Evolutionary conservation across 2,329 filamentous ascomycete species (phyloP).

Genomic region (Nothopassalora personata): DNA sequence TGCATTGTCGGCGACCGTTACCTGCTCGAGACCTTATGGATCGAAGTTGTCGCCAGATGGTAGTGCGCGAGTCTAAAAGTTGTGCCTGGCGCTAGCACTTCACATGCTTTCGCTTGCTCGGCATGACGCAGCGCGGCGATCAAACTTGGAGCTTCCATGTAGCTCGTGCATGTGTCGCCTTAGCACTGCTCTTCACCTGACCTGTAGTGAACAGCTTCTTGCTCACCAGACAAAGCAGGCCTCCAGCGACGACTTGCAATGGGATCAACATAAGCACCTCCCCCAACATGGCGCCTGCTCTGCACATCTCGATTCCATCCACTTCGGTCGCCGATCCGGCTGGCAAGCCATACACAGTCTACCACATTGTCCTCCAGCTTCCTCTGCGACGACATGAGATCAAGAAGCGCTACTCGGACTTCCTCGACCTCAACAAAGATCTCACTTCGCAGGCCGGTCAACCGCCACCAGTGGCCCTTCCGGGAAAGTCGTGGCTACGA

Average conservation of each 20-base stretch:
- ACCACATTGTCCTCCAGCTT: conserved; percentile 71
- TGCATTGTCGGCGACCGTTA: conserved; percentile 61
- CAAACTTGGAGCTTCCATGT: neutral
- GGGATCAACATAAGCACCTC: neutral
- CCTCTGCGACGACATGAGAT: conserved; percentile 71
- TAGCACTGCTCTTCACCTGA: neutral
- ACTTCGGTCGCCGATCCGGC: conserved; percentile 46
- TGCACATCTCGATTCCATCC: conserved; percentile 44
- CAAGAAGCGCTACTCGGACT: conserved; percentile 79
- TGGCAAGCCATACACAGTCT: conserved; percentile 67
- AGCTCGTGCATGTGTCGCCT: neutral
- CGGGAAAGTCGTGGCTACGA: conserved; percentile 71
- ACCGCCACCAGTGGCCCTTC: conserved; percentile 62
- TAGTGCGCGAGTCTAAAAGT: neutral
- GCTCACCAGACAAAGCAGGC: neutral
- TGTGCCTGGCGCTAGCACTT: neutral
- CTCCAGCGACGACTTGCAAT: neutral
- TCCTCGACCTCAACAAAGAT: conserved; percentile 59
- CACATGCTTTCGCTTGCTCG: conserved; percentile 1
- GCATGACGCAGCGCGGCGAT: neutral
- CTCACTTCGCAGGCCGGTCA: conserved; percentile 57
- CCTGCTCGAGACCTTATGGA: neutral
- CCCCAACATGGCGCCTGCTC: conserved; percentile 38
- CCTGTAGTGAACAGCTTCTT: no score
- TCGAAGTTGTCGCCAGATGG: neutral